Conservation (phyloP, 1,284 basidiomycete species). For the Heterobasidion occidentale region DNA sequence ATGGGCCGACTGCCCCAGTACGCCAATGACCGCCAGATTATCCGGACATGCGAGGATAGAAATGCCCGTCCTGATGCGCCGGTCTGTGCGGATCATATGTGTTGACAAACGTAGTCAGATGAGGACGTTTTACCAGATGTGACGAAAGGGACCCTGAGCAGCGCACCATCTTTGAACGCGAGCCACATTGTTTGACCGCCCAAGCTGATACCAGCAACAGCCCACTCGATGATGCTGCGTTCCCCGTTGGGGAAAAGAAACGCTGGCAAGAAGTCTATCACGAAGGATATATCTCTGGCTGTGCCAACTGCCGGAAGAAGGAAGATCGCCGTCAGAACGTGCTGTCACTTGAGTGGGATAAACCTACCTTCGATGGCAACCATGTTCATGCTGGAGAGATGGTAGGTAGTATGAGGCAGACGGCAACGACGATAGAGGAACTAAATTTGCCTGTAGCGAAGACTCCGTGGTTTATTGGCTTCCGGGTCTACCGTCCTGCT, state of each 20-base stretch:
- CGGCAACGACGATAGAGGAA: background rate
- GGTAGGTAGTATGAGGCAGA: background rate
- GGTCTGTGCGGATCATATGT: slow-evolving; percentile 34
- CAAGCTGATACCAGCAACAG: slow-evolving; percentile 63
- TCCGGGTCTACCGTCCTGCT: background rate
- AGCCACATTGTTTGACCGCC: slow-evolving; percentile 80
- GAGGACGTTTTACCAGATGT: slow-evolving; percentile 1
- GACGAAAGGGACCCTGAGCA: slow-evolving; percentile 3
- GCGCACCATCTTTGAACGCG: background rate
- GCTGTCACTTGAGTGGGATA: too few relatives aligned
- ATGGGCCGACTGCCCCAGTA: too few relatives aligned
- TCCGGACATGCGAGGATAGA: slow-evolving; percentile 80
- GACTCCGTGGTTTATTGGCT: background rate
- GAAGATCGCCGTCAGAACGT: background rate
- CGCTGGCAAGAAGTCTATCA: slow-evolving; percentile 75
- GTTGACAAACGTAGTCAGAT: too few relatives aligned
- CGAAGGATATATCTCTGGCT: slow-evolving; percentile 67
- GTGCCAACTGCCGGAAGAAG: slow-evolving; percentile 47
- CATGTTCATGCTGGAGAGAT: background rate
- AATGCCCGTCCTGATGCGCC: slow-evolving; percentile 62
- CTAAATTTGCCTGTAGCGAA: background rate
- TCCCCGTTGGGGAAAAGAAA: slow-evolving; percentile 74
- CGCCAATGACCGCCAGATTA: slow-evolving; percentile 50
- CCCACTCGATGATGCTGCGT: slow-evolving; percentile 58
- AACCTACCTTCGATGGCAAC: background rate